Evolutionary conservation across 306 rosid species (phyloP), one percentile per base, ranked within the genome.

Genomic region (Calophaca sinica): DNA sequence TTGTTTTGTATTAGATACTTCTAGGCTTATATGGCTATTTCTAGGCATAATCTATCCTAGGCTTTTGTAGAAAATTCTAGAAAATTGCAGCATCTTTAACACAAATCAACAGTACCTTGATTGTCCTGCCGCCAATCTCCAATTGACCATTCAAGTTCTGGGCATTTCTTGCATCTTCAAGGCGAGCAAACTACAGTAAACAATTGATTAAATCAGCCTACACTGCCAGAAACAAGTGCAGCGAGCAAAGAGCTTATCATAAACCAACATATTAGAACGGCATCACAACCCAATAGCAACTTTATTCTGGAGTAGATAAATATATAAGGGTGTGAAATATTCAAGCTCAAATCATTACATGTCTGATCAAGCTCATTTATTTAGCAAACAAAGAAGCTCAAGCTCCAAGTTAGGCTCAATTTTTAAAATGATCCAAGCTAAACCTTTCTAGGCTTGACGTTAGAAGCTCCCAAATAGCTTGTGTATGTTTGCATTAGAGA

Each of bases 121-220:
- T 87, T 32, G 78, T 82, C 81, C 96, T 87, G 79, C 99, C 92
- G 0, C 92, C 97, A 67, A 94, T 94, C 74, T 94, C 99, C 79
- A 94, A 73, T 74, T 91, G 97, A 13, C 97, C 93, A 84, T 94
- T 88, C 87, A 94, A 90, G 86, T 91, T 87, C 87, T 83, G 87
- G 50, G 97, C 83, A 84, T 92, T 94, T 81, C 91, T 86, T 60
- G 99, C 88, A 72, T 94, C 99, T 80, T 94, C 99, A 76, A 94
- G 97, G 67, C 96, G 90, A 52, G 83, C 61, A 88, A 90, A 94
- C 99, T 94, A 89, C 89, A 82, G 9, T 60, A 55, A 62, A 76
- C 26, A 75, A 81, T 62, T 63, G 54, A 45, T 29, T 72, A 64
- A 60, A 59, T 85, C 73, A 84, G 77, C 70, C 39, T 36, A 83